phyloP scores from a whole-genome alignment of 768 basidiomycete species.

The Gyrodon lividus region DNA sequence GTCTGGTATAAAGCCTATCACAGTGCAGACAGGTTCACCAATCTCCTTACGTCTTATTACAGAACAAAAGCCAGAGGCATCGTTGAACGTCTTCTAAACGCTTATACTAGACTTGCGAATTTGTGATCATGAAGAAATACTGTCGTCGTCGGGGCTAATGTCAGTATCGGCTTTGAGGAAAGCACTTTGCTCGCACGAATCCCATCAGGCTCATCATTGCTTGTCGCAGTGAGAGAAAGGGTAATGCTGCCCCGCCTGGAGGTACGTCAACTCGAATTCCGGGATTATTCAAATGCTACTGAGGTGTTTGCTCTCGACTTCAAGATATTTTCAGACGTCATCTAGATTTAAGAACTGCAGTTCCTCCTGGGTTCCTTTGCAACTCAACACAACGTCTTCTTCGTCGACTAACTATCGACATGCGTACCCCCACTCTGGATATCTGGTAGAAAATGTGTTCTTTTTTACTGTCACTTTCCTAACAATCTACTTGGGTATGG shows the following conservation, averaged over 20 bases:
- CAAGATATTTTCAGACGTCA: too few species aligned
- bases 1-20: too few species aligned
- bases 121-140: conserved; percentile 16
- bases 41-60: too few species aligned
- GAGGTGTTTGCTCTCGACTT: not conserved
- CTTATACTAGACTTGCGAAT: too few species aligned
- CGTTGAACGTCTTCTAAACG: too few species aligned
- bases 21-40: too few species aligned
- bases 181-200: conserved; percentile 33
- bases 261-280: too few species aligned
- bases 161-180: conserved; percentile 34
- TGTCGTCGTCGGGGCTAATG: conserved; percentile 34
- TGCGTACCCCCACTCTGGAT: conserved; percentile 80
- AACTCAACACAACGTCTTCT: conserved; percentile 71
- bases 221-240: conserved; percentile 28
- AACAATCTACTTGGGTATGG: conserved; percentile 88
- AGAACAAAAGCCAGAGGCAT: not conserved
- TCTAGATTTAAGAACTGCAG: too few species aligned
- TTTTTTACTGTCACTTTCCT: conserved; percentile 98
- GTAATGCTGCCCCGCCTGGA: conserved; percentile 13
- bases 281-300: not conserved
- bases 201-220: conserved; percentile 28
- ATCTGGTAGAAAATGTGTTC: conserved; percentile 70
- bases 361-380: conserved; percentile 55
- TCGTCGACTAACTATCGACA: conserved; percentile 94